Evolutionary conservation across 768 basidiomycete genomes (phyloP).

Genomic region (Cubamyces sp.): DNA sequence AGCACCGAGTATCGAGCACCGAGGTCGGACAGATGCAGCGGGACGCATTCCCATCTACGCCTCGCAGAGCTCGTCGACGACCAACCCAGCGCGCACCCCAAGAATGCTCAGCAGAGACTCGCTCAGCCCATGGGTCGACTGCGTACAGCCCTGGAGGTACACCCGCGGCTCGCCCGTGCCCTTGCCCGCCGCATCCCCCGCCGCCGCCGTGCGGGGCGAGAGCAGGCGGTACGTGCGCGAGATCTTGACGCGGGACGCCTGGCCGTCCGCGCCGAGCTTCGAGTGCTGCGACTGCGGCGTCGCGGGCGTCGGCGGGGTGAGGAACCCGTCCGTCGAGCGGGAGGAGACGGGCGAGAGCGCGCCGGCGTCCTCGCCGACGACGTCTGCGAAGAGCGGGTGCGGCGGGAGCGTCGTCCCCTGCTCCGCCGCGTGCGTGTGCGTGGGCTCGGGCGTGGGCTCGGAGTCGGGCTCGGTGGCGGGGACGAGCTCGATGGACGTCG

Average conservation of each 20-base stretch:
- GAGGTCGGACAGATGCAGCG: too few relatives aligned
- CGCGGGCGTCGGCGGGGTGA: slow-evolving; percentile 24
- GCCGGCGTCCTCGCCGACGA: slow-evolving; percentile 12
- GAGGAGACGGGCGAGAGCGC: slow-evolving; percentile 12
- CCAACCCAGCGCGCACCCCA: slow-evolving; percentile 49
- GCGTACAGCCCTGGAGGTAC: slow-evolving; percentile 43
- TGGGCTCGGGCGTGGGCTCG: neutral
- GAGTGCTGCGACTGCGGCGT: slow-evolving; percentile 22
- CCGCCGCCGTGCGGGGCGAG: slow-evolving; percentile 6
- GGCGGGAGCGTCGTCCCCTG: too few relatives aligned
- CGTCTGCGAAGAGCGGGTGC: slow-evolving; percentile 15
- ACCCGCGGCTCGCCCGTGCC: slow-evolving; percentile 31
- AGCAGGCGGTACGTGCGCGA: slow-evolving; percentile 28
- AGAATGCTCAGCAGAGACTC: slow-evolving; percentile 53
- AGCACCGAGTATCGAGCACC: too few relatives aligned
- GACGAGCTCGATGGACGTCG: slow-evolving; percentile 16
- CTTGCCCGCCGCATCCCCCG: neutral
- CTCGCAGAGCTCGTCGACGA: slow-evolving; percentile 42
- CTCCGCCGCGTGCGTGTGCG: too few relatives aligned
- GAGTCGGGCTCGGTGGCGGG: slow-evolving; percentile 5
- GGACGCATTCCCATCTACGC: neutral
- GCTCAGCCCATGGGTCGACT: slow-evolving; percentile 43
- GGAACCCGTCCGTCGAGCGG: slow-evolving; percentile 20
- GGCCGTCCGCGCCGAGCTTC: slow-evolving; percentile 8
- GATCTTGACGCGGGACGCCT: slow-evolving; percentile 21